phyloP scores from a whole-genome alignment of 805 yeast species.

The Starmerella gropengiesseri region DNA sequence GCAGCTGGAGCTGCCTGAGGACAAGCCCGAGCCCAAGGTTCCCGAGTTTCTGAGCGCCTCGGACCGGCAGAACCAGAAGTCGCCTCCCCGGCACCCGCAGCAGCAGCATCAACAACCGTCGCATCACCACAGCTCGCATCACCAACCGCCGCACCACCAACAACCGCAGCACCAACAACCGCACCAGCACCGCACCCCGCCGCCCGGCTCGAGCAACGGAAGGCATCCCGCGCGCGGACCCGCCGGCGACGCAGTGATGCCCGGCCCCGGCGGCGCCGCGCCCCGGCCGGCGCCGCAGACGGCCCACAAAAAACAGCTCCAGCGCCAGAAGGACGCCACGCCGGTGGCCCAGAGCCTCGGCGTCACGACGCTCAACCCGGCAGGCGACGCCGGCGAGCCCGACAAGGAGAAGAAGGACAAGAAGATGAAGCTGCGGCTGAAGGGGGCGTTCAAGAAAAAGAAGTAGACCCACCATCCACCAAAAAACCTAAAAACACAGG shows the following conservation, averaged over 20 bases:
- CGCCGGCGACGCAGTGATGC: not conserved
- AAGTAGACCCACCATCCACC: not conserved
- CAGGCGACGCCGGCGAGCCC: conserved; percentile 2
- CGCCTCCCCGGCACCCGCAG: too few species aligned
- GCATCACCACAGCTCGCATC: not conserved
- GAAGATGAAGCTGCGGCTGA: conserved; percentile 14
- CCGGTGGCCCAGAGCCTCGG: conserved; percentile 5
- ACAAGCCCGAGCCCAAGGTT: conserved; percentile 25
- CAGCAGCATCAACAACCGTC: not conserved
- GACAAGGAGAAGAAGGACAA: conserved; percentile 12
- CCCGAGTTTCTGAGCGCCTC: conserved; percentile 26
- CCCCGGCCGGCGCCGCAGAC: not conserved
- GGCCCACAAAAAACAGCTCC: not conserved
- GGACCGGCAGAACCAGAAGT: conserved; percentile 10
- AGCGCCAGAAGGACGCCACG: conserved; percentile 2
- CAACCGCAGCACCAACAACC: not conserved
- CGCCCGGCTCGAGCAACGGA: not conserved
- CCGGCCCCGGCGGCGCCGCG: not conserved
- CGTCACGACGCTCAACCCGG: not conserved
- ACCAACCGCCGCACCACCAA: not conserved
- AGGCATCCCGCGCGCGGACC: too few species aligned
- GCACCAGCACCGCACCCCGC: not conserved
- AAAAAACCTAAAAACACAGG: too few species aligned
- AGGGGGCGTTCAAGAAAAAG: conserved; percentile 18
- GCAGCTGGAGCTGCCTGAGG: conserved; percentile 27